Evolutionary conservation across 768 basidiomycete genomes (phyloP).

Genomic region (Leccinum sublutescens): DNA sequence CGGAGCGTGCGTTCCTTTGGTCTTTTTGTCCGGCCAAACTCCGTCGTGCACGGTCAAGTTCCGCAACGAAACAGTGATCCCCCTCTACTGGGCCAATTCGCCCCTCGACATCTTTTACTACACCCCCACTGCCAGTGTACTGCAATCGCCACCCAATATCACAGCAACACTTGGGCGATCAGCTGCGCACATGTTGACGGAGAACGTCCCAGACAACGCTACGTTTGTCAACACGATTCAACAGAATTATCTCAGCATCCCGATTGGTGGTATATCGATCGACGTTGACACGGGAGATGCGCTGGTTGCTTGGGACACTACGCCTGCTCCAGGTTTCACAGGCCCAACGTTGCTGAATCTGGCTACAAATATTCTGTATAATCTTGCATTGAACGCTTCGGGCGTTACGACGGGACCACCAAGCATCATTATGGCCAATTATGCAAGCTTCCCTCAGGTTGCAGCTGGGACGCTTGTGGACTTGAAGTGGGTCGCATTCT

Average conservation of each 20-base stretch:
- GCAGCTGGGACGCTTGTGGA: conserved; percentile 55
- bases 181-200: conserved; percentile 34
- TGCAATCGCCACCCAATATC: conserved; percentile 57
- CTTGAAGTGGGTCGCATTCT: conserved; percentile 75
- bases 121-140: conserved; percentile 35
- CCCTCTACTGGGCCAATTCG: conserved; percentile 57
- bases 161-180: conserved; percentile 45
- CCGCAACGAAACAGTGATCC: conserved; percentile 35
- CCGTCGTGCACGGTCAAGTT: conserved; percentile 50
- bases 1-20: conserved; percentile 64
- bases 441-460: conserved; percentile 56
- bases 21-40: conserved; percentile 54
- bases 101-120: conserved; percentile 36
- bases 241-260: conserved; percentile 51
- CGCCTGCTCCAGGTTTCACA: conserved; percentile 52
- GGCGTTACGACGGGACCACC: conserved; percentile 38
- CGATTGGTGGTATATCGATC: conserved; percentile 68
- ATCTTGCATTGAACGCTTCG: conserved; percentile 55
- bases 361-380: conserved; percentile 64
- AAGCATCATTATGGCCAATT: conserved; percentile 57
- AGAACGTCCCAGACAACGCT: conserved; percentile 50
- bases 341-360: conserved; percentile 67
- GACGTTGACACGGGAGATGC: conserved; percentile 48
- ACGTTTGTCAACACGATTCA: conserved; percentile 57
- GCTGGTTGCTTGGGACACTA: conserved; percentile 71